Percentiles rank a stretch among this genome's conserved stretches.
These are phyloP conservation scores for Rhodotorula graminis DNA, from an alignment of 768 basidiomycete genomes.

Conservation along the genomic window DNA sequence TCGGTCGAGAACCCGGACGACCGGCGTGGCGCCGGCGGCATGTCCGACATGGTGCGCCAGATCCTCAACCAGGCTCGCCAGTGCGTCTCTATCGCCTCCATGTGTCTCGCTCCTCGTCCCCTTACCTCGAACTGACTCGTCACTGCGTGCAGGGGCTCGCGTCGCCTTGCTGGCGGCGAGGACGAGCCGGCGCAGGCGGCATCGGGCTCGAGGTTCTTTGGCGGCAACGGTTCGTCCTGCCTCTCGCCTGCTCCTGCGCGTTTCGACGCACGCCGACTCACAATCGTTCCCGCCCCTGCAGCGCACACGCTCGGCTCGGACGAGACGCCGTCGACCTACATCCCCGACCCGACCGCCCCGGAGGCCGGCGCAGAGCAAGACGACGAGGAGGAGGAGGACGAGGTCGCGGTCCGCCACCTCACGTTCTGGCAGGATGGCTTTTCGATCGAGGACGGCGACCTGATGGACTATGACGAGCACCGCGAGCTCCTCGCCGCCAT, in stretches of 20 bases:
- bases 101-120: background rate
- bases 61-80: conserved; percentile 74
- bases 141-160: background rate
- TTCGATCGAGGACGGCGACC: conserved; percentile 77
- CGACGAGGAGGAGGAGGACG: conserved; percentile 51
- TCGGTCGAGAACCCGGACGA: conserved; percentile 77
- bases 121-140: background rate
- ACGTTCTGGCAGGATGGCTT: conserved; percentile 95
- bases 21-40: conserved; percentile 55
- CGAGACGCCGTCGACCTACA: conserved; percentile 68
- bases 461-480: conserved; percentile 78
- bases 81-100: conserved; percentile 48
- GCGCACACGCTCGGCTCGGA: conserved; percentile 86
- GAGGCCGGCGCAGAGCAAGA: conserved; percentile 36
- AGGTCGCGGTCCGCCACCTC: conserved; percentile 64
- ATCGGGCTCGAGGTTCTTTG: conserved; percentile 6
- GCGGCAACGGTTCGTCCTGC: conserved; percentile 18
- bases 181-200: background rate
- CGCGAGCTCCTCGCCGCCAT: conserved; percentile 67
- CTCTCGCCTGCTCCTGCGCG: too few species aligned
- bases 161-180: conserved; percentile 11
- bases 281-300: conserved; percentile 53
- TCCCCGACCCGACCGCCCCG: conserved; percentile 65
- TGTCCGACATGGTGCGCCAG: conserved; percentile 49
- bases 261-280: conserved; percentile 34